Evolutionary conservation across 306 rosid species (phyloP).

Genomic region (Castanea crenata): DNA sequence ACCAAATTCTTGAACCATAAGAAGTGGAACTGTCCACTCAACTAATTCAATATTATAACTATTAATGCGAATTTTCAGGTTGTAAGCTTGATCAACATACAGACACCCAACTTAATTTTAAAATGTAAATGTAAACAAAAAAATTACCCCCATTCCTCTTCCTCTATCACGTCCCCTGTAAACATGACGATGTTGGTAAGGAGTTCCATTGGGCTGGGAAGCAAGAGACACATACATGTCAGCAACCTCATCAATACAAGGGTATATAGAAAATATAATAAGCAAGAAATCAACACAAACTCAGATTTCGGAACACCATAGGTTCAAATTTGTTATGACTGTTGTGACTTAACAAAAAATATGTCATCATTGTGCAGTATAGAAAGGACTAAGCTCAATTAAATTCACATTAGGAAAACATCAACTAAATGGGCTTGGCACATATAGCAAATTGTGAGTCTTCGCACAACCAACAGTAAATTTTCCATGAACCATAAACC

Average conservation of each 20-base stretch:
- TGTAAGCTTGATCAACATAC: background rate
- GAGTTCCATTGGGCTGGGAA: slow-evolving; percentile 59
- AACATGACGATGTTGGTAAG: slow-evolving; percentile 47
- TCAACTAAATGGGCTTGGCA: background rate
- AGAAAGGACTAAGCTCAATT: background rate
- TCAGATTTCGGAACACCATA: background rate
- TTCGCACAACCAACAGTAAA: background rate
- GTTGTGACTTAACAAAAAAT: too few relatives aligned
- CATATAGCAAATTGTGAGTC: background rate
- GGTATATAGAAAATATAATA: background rate
- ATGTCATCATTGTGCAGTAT: background rate
- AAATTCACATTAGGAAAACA: slow-evolving; percentile 7
- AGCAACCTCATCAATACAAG: slow-evolving; percentile 7
- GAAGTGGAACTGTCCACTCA: background rate
- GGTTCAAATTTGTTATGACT: too few relatives aligned
- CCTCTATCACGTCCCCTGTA: slow-evolving; percentile 83
- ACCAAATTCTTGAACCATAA: background rate
- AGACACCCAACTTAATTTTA: slow-evolving; percentile 3
- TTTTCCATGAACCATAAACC: background rate
- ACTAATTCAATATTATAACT: background rate
- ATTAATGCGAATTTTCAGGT: background rate
- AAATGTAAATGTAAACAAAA: slow-evolving; percentile 7
- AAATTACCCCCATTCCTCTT: slow-evolving; percentile 67
- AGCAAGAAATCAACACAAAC: background rate
- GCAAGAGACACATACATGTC: slow-evolving; percentile 22